A percentile compares a stretch with the other conserved stretches of the same genome.
Conservation (phyloP, 1,139 yeast species). For the Candida buenavistaensis region DNA sequence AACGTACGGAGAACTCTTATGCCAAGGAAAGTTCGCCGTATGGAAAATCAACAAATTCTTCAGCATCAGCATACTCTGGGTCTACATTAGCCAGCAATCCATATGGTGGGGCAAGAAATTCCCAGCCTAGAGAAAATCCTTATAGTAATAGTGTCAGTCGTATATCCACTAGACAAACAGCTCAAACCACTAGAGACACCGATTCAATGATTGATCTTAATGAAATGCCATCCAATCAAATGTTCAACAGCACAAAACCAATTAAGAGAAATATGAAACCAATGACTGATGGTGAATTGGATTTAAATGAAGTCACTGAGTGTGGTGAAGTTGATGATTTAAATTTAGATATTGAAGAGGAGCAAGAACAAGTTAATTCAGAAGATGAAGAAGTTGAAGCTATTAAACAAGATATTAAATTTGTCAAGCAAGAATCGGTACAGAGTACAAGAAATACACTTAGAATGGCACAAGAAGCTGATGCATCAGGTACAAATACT, state of each 20-base stretch:
- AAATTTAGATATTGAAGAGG: conserved; percentile 47
- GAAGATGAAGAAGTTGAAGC: conserved; percentile 91
- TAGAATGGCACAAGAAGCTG: conserved; percentile 89
- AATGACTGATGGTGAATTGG: conserved; percentile 24
- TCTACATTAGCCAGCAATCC: too few species aligned
- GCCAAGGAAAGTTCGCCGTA: conserved; percentile 14
- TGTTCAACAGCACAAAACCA: conserved; percentile 28
- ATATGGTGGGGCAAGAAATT: conserved; percentile 10
- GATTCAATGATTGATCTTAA: conserved; percentile 42
- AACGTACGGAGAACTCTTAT: conserved; percentile 26
- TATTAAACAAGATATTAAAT: conserved; percentile 79
- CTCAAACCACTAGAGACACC: conserved; percentile 20
- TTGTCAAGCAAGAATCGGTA: conserved; percentile 84
- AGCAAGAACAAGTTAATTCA: conserved; percentile 47
- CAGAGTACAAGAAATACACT: conserved; percentile 85
- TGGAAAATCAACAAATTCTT: background rate
- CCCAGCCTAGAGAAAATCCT: conserved; percentile 2
- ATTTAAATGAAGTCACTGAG: conserved; percentile 38
- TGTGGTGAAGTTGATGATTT: conserved; percentile 33
- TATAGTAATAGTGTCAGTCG: conserved; percentile 3
- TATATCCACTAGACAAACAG: conserved; percentile 11
- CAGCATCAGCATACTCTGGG: background rate
- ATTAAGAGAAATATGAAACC: conserved; percentile 20
- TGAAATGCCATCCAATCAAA: conserved; percentile 39
- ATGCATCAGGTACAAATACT: conserved; percentile 85